Evolutionary conservation across 2,329 filamentous ascomycete genomes (phyloP), one percentile per base, ranked within the genome.

Genomic region (Fusarium torreyae): DNA sequence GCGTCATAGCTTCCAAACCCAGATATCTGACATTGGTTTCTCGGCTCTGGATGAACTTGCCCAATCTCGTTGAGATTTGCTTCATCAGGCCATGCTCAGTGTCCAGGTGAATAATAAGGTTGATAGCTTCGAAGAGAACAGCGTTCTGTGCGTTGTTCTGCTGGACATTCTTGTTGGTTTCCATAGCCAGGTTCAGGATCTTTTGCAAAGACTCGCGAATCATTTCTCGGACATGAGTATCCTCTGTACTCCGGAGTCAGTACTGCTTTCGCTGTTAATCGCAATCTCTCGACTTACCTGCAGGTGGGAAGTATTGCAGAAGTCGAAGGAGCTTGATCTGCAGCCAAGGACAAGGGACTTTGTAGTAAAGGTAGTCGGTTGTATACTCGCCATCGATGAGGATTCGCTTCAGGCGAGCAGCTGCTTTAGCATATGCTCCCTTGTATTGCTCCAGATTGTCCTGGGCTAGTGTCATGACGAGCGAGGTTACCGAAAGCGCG

Each of bases 111-210:
- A 99, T 99, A 73, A 98, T 96, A 44, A 99, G 88, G 77, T 99
- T 98, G 80, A 99, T 99, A 24, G 96, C 97, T 83, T 99, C 96
- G 76, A 99, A 99, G 2, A 99, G 86, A 15, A 99, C 94, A 1
- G 96, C 96, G 76, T 99, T 99, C 77, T 98, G 96, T 1, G 96
- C 96, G 77, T 99, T 99, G 80, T 99, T 99, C 78, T 99, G 96
- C 81, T 99, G 96, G 17, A 99, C 96, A 75, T 99, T 99, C 83
- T 98, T 99, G 54, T 94, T 96, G 77, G 93, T 91, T 77, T 98
- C 95, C 85, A 97, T 91, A 2, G 96, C 95, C 38, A 93, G 85
- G 75, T 98, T 94, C 78, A 99, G 86, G 45, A 98, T 97, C 79
- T 92, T 94, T 78, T 97, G 93, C 48, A 99, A 82, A 2, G 94